These are phyloP conservation scores for Ailanthus altissimus DNA, from an alignment of 345 rosid species.

Conservation along the genomic window DNA sequence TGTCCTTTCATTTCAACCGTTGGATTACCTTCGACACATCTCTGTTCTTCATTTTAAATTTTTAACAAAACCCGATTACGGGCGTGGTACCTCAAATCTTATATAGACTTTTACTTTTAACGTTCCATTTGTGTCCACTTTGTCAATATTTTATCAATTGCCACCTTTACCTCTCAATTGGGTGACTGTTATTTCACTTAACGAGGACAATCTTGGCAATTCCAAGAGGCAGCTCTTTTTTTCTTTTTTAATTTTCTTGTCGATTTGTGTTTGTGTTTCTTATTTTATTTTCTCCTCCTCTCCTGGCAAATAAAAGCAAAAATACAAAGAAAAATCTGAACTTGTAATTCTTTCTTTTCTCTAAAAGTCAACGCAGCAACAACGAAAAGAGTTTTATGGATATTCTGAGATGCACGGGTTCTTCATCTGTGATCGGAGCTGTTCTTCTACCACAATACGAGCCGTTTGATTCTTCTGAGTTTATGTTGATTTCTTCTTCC, in stretches of 20 bases:
- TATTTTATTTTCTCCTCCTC: not conserved
- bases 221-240: rapidly evolving
- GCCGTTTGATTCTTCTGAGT: constrained; percentile 3
- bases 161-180: not conserved
- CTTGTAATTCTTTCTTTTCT: not conserved
- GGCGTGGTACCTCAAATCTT: not conserved
- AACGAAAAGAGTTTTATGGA: constrained; percentile 20
- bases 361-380: not conserved
- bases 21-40: not conserved
- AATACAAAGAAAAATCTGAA: not conserved
- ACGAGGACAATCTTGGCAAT: not conserved
- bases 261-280: not conserved
- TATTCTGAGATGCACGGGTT: constrained; percentile 5
- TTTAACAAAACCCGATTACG: not conserved
- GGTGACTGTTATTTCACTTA: not conserved
- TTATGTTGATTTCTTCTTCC: constrained; percentile 7
- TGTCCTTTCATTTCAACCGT: not conserved
- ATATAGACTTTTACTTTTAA: not conserved
- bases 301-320: not conserved
- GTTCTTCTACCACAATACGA: not conserved
- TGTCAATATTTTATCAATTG: not conserved
- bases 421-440: constrained; percentile 3
- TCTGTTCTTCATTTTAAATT: not conserved
- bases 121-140: not conserved
- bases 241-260: no score